Base-by-base conservation (phyloP, 2,329 filamentous ascomycete species). In the Trichoderma sp. region DNA sequence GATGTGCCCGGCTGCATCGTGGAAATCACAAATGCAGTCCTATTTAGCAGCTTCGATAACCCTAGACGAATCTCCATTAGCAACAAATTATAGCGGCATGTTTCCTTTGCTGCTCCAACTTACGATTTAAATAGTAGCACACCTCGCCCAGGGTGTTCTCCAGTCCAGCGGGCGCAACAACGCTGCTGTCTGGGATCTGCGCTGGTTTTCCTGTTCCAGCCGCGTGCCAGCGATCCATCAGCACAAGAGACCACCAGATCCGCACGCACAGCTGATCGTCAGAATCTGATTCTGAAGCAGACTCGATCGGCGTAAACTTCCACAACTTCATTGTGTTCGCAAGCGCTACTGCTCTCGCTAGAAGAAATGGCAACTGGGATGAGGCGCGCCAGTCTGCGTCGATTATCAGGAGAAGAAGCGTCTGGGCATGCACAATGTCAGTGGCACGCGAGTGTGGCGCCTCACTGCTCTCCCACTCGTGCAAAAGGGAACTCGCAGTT, bases 151-250 rank as follows among this genome's bases (percentile, higher is more conserved):
- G 82, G 8, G 91, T 79, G 18, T 82, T 80, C 73, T 87, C 86
- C 71, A 94, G 85, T 61, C 89, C 88, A 1, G 87, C 85, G 6
- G 87, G 82, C 28, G 91, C 81, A 15, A 91, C 86, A 7, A 90
- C 85, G 67, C 85, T 88, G 73, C 87, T 86, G 74, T 92, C 88
- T 2, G 88, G 88, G 71, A 94, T 89, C 72, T 90, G 84, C 14
- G 89, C 75, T 1, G 90, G 89, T 73, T 86, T 89, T 14, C 88
- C 89, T 5, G 87, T 91, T 26, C 89, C 90, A n/a, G 89, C 86
- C 4, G 92, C 90, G 77, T 93, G 89, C 90, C 91, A 94, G 18
- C 91, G 87, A 76, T 94, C 92, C 74, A 94, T 86, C 74, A 92
- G 86, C 60, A 93, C 87, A 39, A 94, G 82, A 15, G 89, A 88